Base-by-base conservation (phyloP, 805 yeast species). In the Ogataea salicorniae region DNA sequence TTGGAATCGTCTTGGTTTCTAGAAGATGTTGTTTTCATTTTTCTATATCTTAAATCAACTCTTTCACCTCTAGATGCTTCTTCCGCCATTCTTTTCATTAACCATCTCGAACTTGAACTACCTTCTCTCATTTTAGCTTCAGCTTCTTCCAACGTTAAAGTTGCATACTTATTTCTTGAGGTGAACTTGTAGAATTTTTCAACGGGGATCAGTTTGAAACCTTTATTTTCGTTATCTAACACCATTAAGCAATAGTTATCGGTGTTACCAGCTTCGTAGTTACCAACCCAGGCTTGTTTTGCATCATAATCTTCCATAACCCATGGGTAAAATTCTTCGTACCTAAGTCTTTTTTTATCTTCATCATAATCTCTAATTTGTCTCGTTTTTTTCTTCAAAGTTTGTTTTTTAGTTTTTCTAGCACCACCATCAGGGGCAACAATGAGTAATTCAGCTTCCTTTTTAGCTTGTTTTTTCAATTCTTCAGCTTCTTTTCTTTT, bases 241-340 rank as follows among this genome's bases (percentile, higher is more conserved):
- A 90, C 88, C 59, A 92, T 76, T 41, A 92, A 70, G 9, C 88
- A 96, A 53, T 87, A 88, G n/a, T 87, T 74, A 55, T 89, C 97
- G 17, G 90, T 79, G 46, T 79, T 78, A 41, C 87, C 87, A 1
- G 97, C 98, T 70, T 94, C 99, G 68, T 88, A 94, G 57, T 84
- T 86, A 35, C 98, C 97, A 17, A 91, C 97, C 86, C 88, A 94
- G 0, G 95, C 92, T 62, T 94, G 92, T 51, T 80, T 77, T 41
- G 96, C 96, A 60, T 90, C 97, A 64, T 87, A 92, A 68, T 94
- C 99, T 69, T 94, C 99, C 75, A 94, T 72, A 16, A 94, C 96
- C 99, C 99, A 94, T 0, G 99, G 99, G 59, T 87, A 92, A 64
- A 84, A 88, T 68, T 94, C 99, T 69, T 94, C 99, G 63, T 92